Conservation (phyloP, 768 basidiomycete genomes). For the Lactarius tabidus region DNA sequence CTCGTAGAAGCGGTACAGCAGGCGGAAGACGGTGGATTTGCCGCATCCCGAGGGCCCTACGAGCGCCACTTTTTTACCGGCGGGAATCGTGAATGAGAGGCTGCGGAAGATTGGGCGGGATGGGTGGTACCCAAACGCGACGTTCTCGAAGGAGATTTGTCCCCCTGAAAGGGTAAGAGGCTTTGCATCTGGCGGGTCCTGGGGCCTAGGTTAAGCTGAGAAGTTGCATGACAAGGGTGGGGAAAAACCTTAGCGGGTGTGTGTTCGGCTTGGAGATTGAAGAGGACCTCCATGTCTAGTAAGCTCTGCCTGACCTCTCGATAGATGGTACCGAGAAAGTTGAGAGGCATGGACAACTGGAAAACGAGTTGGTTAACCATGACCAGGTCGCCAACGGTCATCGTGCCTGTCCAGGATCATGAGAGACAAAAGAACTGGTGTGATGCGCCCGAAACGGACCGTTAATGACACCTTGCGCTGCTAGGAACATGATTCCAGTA, state of each 20-base stretch:
- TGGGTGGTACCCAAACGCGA: conserved; percentile 89
- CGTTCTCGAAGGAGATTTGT: conserved; percentile 88
- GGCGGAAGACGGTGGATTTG: conserved; percentile 93
- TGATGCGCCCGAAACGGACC: conserved; percentile 44
- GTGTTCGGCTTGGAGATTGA: conserved; percentile 83
- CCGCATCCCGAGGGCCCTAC: conserved; percentile 97
- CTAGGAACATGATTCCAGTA: conserved; percentile 94
- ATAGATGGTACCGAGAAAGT: conserved; percentile 96
- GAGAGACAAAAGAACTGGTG: conserved; percentile 1
- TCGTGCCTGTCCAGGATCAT: conserved; percentile 58
- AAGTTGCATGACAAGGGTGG: not conserved
- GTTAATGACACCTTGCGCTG: conserved; percentile 89
- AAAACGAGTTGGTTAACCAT: conserved; percentile 99
- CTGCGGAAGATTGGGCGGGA: conserved; percentile 86
- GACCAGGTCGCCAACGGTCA: conserved; percentile 97
- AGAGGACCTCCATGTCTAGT: conserved; percentile 94
- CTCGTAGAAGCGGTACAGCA: conserved; percentile 93
- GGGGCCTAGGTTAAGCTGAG: not conserved
- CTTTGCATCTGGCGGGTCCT: conserved; percentile 69
- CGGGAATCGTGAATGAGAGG: conserved; percentile 87
- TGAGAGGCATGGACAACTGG: conserved; percentile 92
- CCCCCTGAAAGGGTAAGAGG: conserved; percentile 74
- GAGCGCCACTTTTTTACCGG: conserved; percentile 94
- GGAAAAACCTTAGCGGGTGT: conserved; percentile 50
- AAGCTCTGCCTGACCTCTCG: conserved; percentile 95